Conservation (phyloP, 2,329 filamentous ascomycete species). For the Mollisia scopiformis region DNA sequence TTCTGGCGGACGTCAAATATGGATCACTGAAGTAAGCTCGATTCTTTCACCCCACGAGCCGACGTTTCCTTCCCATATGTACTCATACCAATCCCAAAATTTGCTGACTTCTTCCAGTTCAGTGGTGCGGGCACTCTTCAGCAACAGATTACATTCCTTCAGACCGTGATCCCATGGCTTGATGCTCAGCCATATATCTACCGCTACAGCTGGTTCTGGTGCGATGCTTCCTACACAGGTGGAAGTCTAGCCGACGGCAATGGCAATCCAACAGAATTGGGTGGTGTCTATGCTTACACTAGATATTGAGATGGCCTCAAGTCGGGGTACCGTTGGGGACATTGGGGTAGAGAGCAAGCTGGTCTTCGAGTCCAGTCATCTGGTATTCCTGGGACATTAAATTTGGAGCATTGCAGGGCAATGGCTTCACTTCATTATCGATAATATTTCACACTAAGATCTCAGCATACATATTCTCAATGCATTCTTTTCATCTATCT, state of each 20-base stretch:
- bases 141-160: background rate
- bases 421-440: background rate
- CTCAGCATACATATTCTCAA: no score
- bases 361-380: background rate
- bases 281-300: background rate
- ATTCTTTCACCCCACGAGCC: slow-evolving; percentile 32
- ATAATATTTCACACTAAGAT: background rate
- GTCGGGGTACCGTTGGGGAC: no score
- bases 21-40: slow-evolving; percentile 33
- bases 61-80: background rate
- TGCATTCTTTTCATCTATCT: background rate
- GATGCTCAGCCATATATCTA: background rate
- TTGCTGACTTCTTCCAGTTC: no score
- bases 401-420: no score
- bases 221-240: background rate
- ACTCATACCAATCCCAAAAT: no score
- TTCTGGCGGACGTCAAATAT: background rate
- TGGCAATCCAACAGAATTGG: background rate
- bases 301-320: background rate
- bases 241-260: background rate
- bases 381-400: no score
- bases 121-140: background rate
- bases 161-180: background rate
- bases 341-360: no score
- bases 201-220: slow-evolving; percentile 5